Base-by-base conservation (phyloP, 805 yeast species). In the Suhomyces xylopsoci region DNA sequence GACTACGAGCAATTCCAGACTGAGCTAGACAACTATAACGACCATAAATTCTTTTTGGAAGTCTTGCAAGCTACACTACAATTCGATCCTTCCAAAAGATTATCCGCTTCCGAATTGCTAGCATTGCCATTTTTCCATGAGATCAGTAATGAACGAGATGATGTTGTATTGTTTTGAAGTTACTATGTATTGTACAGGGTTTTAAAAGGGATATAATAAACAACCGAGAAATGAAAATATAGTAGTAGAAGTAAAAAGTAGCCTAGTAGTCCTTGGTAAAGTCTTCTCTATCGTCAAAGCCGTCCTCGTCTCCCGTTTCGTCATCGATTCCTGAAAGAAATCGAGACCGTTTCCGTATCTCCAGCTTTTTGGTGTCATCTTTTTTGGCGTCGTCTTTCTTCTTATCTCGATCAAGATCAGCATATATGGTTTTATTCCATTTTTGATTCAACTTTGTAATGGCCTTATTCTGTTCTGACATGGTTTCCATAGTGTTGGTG, bases 41-140 rank as follows among this genome's bases (percentile, higher is more conserved):
- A 77, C 61, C 83, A 58, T 57, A 70, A 70, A 53, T 70, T 78
- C 61, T 79, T 84, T 51, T 68, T 84, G 52, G 82, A 83, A 51
- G 62, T 86, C n/a, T 68, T 86, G 44, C 77, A 81, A 56, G 78
- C 74, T 34, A 82, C 85, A 57, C 76, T 86, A 62, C 78, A 75
- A 41, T 74, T 85, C 77, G 82, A 85, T 66, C 84, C 85, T 6
- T 63, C 66, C 43, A 79, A 79, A 53, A 67, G 92, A 53, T 71
- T 79, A n/a, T 70, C 81, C 6, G 88, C 90, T 0, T 75, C 73
- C 51, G 83, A 82, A 38, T 75, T 84, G 9, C 66, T 86, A 55
- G 73, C 77, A 47, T 74, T 81, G 68, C 81, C 82, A 22, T 88
- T 86, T 64, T 87, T 89, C 64, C 64, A 71, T 53, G 82, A 81